A percentile compares a stretch with the other conserved stretches of the same genome.
Evolutionary conservation across 768 basidiomycete genomes (phyloP).

Genomic region (Calocera viscosa): DNA sequence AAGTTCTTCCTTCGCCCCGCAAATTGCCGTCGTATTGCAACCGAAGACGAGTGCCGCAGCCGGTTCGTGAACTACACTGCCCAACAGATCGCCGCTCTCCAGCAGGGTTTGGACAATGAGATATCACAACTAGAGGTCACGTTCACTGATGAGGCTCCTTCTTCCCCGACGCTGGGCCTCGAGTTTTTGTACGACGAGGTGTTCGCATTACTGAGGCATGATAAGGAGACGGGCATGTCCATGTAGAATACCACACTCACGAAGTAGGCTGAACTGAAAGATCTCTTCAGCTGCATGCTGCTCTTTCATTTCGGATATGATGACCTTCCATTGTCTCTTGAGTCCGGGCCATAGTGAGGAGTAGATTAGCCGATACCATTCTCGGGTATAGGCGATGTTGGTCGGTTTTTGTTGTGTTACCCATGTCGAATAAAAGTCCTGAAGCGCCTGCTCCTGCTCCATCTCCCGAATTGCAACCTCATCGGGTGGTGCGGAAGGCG

Average conservation of each 20-base stretch:
- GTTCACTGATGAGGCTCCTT: neutral
- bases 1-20: constrained; percentile 2
- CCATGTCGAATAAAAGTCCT: constrained; percentile 65
- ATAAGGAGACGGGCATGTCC: neutral
- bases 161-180: neutral
- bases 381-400: constrained; percentile 46
- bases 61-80: neutral
- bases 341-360: constrained; percentile 38
- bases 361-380: constrained; percentile 55
- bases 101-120: neutral
- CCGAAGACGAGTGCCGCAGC: neutral
- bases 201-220: neutral
- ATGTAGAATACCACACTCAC: neutral
- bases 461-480: constrained; percentile 37
- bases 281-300: neutral
- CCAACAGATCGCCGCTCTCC: neutral
- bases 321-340: neutral
- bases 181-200: constrained; percentile 4
- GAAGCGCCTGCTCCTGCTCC: constrained; percentile 36
- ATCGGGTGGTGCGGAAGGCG: neutral
- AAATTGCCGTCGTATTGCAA: neutral
- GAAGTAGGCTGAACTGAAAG: neutral
- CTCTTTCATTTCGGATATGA: neutral
- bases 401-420: constrained; percentile 50
- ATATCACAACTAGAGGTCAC: neutral